Evolutionary conservation across 2,329 filamentous ascomycete species (phyloP), one percentile per base, ranked within the genome.

Genomic region (Bipolaris sorokiniana): DNA sequence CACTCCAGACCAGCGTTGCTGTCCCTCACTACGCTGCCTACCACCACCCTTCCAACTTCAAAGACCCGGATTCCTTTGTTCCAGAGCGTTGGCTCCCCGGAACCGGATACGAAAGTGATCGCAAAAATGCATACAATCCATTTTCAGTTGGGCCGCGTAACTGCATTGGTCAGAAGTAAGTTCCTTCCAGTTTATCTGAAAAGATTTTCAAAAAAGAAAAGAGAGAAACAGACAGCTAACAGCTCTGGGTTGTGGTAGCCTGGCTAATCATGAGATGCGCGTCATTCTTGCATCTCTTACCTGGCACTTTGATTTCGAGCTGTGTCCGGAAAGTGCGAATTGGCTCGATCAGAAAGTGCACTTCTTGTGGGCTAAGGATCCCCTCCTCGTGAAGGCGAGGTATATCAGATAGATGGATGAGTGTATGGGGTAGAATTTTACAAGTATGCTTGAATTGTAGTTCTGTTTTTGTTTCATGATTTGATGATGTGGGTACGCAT

Each of bases 161-260:
- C 23, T 75, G 73, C 42, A 31, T 76, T 7, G 73, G 73, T 3
- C 76, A 73, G 59, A 76, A 72, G 74, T 76, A 53, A 64, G 68
- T 59, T 31, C 9, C 1, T 23, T 28, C 26, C 26, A 10, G 22
- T 7, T 1, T 9, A 9, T 10, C 26, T 2, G 9, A 28, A 10
- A 28, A 28, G 26, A 28, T 28, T 26, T 26, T 7, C 22, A 22
- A 22, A 5, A 26, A 26, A 26, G 1, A 0, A 26, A 7, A 26
- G 23, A 26, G 23, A 26, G 6, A 26, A 6, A 23, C 22, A 23
- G 4, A 26, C n/a, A 28, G 7, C 9, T 28, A 28, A 28, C 11
- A 4, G n/a, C 16, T 28, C 9, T 28, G 23, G 23, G 23, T n/a
- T 22, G 9, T 2, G 1, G 5, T 9, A 69, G 64, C 51, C 56